Evolutionary conservation across 2,329 filamentous ascomycete genomes (phyloP), one percentile per base, ranked within the genome.

Genomic region (Cryphonectria nitschkei): DNA sequence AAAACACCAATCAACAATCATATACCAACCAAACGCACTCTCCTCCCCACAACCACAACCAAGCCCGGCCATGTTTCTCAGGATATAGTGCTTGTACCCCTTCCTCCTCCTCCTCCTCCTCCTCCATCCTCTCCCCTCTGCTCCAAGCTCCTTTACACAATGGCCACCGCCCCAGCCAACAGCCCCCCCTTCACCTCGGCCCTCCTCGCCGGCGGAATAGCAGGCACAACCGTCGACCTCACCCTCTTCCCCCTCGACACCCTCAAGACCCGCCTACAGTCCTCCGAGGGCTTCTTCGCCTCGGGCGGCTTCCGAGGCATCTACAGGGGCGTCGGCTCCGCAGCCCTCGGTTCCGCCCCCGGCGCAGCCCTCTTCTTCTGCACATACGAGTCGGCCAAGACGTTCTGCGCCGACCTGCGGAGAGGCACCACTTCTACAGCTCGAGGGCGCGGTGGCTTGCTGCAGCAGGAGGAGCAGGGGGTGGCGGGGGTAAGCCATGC

Each of bases 201-300:
- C 77, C 88, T 91, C 76, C 80, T 91, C 86, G 94, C 96, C 76
- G 96, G 96, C 81, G 96, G 91, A 78, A 85, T 98, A 75, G 96
- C 96, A 75, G 96, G 96, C 79, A 96, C 96, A 64, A 97, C 95
- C 19, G 96, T 98, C 81, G 96, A 99, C 88, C 91, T 97, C 78
- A 94, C 94, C 69, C 93, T 99, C 79, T 99, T 93, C 85, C 96
- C 96, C 0, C 94, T 99, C 86, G 97, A 99, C 87, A 99, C 96
- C 0, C 91, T 99, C 79, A 99, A 99, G 84, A 99, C 97, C 60
- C 94, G 96, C 22, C 93, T 99, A 8, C 96, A 99, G 84, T 94
- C 94, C 74, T 88, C 88, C 64, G 80, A 86, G 70, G 90, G 92
- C 80, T 94, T 97, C 85, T 89, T 93, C 78, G 86, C 92, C 69